These are phyloP conservation scores for Candida tetrigidarum DNA, from an alignment of 1,139 yeast genomes.

Conservation along the genomic window DNA sequence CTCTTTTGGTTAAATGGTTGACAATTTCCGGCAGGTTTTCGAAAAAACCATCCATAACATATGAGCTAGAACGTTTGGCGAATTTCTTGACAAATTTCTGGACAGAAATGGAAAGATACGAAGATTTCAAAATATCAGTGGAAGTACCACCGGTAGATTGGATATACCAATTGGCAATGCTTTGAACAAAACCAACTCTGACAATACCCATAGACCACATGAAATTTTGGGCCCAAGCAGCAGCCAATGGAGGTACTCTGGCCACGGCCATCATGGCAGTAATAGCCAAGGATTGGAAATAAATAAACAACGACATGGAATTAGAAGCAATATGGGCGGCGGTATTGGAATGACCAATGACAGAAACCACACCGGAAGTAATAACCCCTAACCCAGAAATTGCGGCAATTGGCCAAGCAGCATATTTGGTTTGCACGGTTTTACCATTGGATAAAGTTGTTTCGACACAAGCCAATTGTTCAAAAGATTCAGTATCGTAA, in stretches of 20 bases:
- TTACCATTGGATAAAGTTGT: conserved; percentile 87
- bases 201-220: conserved; percentile 97
- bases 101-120: conserved; percentile 73
- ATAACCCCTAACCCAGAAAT: conserved; percentile 86
- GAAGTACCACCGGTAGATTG: conserved; percentile 95
- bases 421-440: conserved; percentile 93
- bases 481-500: conserved; percentile 48
- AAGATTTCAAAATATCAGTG: conserved; percentile 65
- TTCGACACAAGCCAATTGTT: conserved; percentile 83
- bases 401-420: conserved; percentile 97
- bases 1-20: conserved; percentile 12
- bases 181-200: conserved; percentile 78
- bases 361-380: conserved; percentile 85
- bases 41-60: conserved; percentile 20
- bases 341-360: conserved; percentile 87
- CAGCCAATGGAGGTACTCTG: conserved; percentile 93
- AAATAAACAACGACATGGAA: conserved; percentile 88
- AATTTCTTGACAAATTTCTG: conserved; percentile 38
- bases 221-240: conserved; percentile 98
- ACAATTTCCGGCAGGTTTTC: conserved; percentile 11
- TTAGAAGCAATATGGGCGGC: conserved; percentile 98
- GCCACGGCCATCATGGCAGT: conserved; percentile 97
- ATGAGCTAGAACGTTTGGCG: conserved; percentile 21
- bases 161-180: conserved; percentile 90
- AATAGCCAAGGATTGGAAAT: conserved; percentile 92